A percentile compares a stretch with the other conserved stretches of the same genome.
Evolutionary conservation across 441 rosid genomes (phyloP).

Genomic region (Biscutella auriculata): DNA sequence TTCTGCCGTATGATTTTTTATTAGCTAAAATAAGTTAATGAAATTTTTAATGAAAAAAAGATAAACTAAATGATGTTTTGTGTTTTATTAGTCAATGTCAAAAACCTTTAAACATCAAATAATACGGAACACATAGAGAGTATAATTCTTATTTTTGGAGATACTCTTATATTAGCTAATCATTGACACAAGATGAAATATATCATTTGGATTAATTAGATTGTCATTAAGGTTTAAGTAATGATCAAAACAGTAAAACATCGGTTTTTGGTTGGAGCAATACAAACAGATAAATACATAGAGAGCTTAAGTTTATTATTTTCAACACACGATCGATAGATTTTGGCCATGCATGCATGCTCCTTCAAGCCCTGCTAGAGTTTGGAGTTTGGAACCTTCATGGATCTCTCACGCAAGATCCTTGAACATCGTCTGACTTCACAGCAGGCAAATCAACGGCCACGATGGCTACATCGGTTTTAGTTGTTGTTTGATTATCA

Average conservation of each 20-base stretch:
- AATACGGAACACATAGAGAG: no score
- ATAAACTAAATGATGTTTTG: no score
- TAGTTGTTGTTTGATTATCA: slow-evolving; percentile 1
- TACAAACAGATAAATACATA: slow-evolving; percentile 1
- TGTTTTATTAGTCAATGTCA: no score
- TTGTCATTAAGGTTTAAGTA: neutral
- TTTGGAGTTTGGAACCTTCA: neutral
- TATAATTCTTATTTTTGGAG: no score
- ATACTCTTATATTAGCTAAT: no score
- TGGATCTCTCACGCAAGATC: neutral
- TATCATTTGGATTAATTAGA: neutral
- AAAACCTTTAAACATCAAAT: no score
- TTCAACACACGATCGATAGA: slow-evolving; percentile 1
- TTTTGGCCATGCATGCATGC: neutral
- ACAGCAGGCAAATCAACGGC: slow-evolving; percentile 11
- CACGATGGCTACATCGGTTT: slow-evolving; percentile 3
- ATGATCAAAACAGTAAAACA: slow-evolving; percentile 9
- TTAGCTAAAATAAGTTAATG: no score
- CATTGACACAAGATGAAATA: neutral
- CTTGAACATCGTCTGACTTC: slow-evolving; percentile 1
- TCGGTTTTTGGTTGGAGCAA: neutral
- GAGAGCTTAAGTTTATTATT: neutral
- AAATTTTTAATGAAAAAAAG: no score
- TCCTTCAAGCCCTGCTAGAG: neutral
- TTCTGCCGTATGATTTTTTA: no score